Evolutionary conservation across 352 stramenopile species (phyloP).

Genomic region (Pythium graminicola): DNA sequence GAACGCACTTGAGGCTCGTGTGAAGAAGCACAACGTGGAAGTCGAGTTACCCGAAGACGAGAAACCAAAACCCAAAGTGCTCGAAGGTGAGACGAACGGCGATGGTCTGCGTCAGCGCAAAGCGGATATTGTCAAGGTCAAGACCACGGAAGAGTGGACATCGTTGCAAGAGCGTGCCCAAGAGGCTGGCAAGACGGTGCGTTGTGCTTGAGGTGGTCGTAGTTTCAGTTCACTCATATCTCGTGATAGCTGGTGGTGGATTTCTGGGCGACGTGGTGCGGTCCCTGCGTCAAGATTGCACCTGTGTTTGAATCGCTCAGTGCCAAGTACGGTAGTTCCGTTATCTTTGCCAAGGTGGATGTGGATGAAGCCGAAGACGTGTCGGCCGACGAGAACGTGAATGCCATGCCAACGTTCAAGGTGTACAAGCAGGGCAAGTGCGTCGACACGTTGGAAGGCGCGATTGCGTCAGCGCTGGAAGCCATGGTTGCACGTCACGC

Average conservation of each 20-base stretch:
- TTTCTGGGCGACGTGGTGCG: constrained; percentile 83
- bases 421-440: constrained; percentile 87
- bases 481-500: constrained; percentile 48
- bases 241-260: constrained; percentile 63
- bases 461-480: constrained; percentile 54
- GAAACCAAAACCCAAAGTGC: constrained; percentile 27
- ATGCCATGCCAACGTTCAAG: constrained; percentile 91
- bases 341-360: constrained; percentile 72
- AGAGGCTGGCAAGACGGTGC: constrained; percentile 35
- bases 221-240: background rate
- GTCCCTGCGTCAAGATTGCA: constrained; percentile 71
- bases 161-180: constrained; percentile 42
- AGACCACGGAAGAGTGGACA: constrained; percentile 48
- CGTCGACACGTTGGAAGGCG: constrained; percentile 81
- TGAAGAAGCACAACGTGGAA: constrained; percentile 77
- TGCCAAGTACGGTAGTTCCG: constrained; percentile 31
- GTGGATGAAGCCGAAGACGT: constrained; percentile 58
- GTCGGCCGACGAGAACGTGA: constrained; percentile 44
- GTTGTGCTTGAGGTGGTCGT: background rate
- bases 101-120: constrained; percentile 58
- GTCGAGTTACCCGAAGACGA: constrained; percentile 67
- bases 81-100: constrained; percentile 1
- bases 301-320: constrained; percentile 75
- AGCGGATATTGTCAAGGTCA: constrained; percentile 36
- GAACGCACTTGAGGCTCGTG: constrained; percentile 41